Evolutionary conservation across 495 filamentous ascomycete genomes (phyloP).

Genomic region (Hyaloscypha bicolor): DNA sequence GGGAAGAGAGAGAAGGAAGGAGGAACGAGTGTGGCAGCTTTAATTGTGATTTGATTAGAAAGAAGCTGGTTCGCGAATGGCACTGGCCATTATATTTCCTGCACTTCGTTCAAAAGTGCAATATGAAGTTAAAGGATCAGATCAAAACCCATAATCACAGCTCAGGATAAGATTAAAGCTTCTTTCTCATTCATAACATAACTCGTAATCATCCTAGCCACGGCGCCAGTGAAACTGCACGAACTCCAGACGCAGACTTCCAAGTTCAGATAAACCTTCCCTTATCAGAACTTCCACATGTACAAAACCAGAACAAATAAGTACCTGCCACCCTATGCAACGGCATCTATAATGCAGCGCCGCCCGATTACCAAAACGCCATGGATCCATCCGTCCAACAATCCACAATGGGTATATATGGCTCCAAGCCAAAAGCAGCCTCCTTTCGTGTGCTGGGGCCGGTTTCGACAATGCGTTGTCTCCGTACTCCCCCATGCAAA

Average conservation of each 20-base stretch:
- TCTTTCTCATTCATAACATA: conserved; percentile 1
- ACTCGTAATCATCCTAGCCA: not conserved
- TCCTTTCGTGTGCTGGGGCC: not conserved
- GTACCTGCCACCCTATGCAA: not conserved
- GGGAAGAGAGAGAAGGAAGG: too few relatives aligned
- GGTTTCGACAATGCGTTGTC: too few relatives aligned
- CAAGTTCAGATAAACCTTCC: not conserved
- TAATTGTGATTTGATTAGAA: not conserved
- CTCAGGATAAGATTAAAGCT: not conserved
- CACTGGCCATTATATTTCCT: not conserved
- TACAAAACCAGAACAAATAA: not conserved
- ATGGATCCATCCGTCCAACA: not conserved
- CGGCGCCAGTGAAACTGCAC: not conserved
- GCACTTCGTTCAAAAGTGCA: not conserved
- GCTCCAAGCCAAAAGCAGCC: not conserved
- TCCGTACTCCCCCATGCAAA: not conserved
- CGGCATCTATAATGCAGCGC: not conserved
- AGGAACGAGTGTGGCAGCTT: too few relatives aligned
- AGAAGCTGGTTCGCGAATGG: not conserved
- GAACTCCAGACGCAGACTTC: not conserved
- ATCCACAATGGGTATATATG: not conserved
- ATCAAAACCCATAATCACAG: not conserved
- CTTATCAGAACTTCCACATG: not conserved
- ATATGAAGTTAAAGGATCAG: not conserved
- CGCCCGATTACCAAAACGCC: not conserved